Evolutionary conservation across 371 early-diverging fungal species (phyloP).

Genomic region (Apophysomyces variabilis): DNA sequence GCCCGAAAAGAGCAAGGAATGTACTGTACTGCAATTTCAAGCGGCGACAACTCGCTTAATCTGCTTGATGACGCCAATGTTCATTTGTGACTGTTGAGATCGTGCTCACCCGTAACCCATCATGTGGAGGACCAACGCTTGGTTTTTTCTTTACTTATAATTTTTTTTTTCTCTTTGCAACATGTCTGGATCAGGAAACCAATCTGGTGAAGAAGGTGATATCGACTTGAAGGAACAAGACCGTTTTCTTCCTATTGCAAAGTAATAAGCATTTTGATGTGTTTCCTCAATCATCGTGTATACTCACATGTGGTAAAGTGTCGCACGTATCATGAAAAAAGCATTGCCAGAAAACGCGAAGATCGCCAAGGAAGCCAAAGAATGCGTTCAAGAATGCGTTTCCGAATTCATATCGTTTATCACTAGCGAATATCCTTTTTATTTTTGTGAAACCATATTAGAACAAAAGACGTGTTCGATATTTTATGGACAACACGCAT

Average conservation of each 20-base stretch:
- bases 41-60: no score
- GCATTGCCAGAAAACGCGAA: constrained; percentile 98
- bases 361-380: constrained; percentile 99
- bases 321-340: constrained; percentile 99
- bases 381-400: constrained; percentile 98
- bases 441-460: not conserved
- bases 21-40: no score
- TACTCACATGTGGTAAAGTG: constrained; percentile 71
- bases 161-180: not conserved
- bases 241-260: constrained; percentile 92
- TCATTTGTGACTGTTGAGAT: no score
- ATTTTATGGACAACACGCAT: not conserved
- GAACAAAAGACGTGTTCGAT: not conserved
- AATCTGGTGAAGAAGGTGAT: constrained; percentile 68
- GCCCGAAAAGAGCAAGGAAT: no score
- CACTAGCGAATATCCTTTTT: constrained; percentile 87
- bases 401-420: constrained; percentile 99
- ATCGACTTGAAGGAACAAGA: constrained; percentile 92
- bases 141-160: not conserved
- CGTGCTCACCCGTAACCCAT: no score
- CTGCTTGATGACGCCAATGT: no score
- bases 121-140: not conserved
- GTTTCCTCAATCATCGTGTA: not conserved
- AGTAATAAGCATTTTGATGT: constrained; percentile 30
- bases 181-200: constrained; percentile 21